Base-by-base conservation (phyloP, 2,329 filamentous ascomycete genomes). In the Neonectria coccinea region DNA sequence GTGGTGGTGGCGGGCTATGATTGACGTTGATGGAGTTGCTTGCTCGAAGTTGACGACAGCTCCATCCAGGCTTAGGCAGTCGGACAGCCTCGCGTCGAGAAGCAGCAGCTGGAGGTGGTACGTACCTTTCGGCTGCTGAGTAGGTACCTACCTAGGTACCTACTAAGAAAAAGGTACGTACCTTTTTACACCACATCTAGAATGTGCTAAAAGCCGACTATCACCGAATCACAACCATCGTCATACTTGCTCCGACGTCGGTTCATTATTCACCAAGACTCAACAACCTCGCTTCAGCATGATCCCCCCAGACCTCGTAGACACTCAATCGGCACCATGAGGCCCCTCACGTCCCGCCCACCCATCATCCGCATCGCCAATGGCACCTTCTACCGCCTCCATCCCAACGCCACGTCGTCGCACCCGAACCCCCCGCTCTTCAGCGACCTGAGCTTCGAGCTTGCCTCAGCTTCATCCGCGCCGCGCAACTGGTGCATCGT, bases 301-400 rank as follows among this genome's bases (percentile, higher is more conserved):
- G 70, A 41, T 9, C 48, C 51, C 6, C 47, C 25, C 36, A 41
- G 16, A 25, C 18, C 16, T 59, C 3, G 33, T 1, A 54, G 20
- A 45, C 18, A 31, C 27, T 54, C 65, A 70, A 70, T 74, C 67
- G 68, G 62, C 67, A 78, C 59, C 55, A 74, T 74, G 67, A 84
- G 82, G 78, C 77, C 78, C 41, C 67, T 79, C 16, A 68, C 74
- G 18, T 70, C 76, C 64, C 79, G 79, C 62, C 79, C 81, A 22
- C 89, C 91, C 44, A 84, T 94, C 64, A 86, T 97, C 67, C 84
- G 84, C 72, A 94, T 97, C 74, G 76, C 85, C 73, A 89, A 94
- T 81, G 94, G 88, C 78, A 95, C 92, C 1, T 97, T 97, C 79
- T 97, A 95, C 80, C 88, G 89, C 44, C 86, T 89, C 54, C 90